Percentiles rank a stretch among this genome's conserved stretches.
phyloP scores from a whole-genome alignment of 1,284 basidiomycete genomes.

The Irpex lacteus region DNA sequence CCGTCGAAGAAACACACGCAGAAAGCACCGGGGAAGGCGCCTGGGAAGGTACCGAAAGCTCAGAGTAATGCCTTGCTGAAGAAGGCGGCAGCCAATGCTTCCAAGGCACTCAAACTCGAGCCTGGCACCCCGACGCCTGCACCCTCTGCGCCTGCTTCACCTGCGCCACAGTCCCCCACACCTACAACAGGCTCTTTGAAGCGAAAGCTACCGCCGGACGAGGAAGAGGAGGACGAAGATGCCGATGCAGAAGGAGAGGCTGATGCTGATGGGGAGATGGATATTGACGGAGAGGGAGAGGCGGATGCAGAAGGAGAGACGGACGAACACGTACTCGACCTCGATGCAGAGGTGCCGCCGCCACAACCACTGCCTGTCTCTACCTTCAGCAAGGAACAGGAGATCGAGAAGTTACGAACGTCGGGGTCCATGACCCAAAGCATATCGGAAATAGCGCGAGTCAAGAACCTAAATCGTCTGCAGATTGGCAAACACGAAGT shows the following conservation, averaged over 20 bases:
- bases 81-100: slow-evolving; percentile 32
- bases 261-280: slow-evolving; percentile 43
- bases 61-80: slow-evolving; percentile 29
- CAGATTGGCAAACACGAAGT: slow-evolving; percentile 97
- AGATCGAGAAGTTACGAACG: slow-evolving; percentile 97
- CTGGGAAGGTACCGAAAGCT: slow-evolving; percentile 49
- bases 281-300: slow-evolving; percentile 42
- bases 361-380: slow-evolving; percentile 46
- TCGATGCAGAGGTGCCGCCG: slow-evolving; percentile 32
- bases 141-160: slow-evolving; percentile 36
- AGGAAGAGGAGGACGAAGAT: slow-evolving; percentile 59
- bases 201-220: slow-evolving; percentile 60
- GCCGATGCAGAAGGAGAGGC: slow-evolving; percentile 53
- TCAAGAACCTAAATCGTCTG: slow-evolving; percentile 97
- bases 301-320: slow-evolving; percentile 43
- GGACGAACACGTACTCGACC: slow-evolving; percentile 44
- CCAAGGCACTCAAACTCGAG: slow-evolving; percentile 25
- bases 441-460: slow-evolving; percentile 94
- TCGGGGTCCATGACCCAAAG: slow-evolving; percentile 99
- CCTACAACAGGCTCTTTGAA: slow-evolving; percentile 58
- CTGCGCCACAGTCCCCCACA: slow-evolving; percentile 38
- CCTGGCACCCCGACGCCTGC: slow-evolving; percentile 24
- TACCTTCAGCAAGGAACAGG: slow-evolving; percentile 91
- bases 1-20: slow-evolving; percentile 55
- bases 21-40: slow-evolving; percentile 63